Conservation (phyloP, 805 yeast genomes). For the Tetrapisispora fleetii region DNA sequence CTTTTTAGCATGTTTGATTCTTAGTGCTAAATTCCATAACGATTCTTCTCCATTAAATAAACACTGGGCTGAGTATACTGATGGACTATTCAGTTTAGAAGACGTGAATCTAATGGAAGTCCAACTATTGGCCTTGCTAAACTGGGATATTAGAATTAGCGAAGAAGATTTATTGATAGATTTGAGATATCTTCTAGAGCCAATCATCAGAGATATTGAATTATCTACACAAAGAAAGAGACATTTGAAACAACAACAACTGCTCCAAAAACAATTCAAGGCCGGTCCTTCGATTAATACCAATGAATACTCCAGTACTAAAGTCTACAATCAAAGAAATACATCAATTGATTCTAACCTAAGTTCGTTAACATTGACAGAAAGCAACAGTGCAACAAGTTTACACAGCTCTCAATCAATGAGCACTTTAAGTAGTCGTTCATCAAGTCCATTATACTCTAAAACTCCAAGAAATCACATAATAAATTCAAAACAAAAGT, state of each 20-base stretch:
- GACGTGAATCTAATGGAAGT: constrained; percentile 78
- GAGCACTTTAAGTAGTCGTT: background rate
- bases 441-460: constrained; percentile 2
- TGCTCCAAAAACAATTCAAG: background rate
- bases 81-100: constrained; percentile 54
- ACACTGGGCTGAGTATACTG: constrained; percentile 75
- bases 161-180: constrained; percentile 58
- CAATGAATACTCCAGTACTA: constrained; percentile 1
- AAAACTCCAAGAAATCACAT: constrained; percentile 5
- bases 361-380: constrained; percentile 9
- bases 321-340: constrained; percentile 18
- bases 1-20: constrained; percentile 61
- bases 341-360: constrained; percentile 8
- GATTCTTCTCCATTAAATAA: constrained; percentile 69
- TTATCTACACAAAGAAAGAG: constrained; percentile 19
- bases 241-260: constrained; percentile 5
- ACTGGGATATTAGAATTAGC: constrained; percentile 63
- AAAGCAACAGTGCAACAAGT: constrained; percentile 8
- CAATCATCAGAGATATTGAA: constrained; percentile 48
- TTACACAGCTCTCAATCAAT: constrained; percentile 2
- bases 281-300: background rate
- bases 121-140: constrained; percentile 54
- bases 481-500: background rate
- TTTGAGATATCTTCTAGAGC: constrained; percentile 61
- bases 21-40: constrained; percentile 66